Evolutionary conservation across 192 early-diverging fungal genomes (phyloP).

Genomic region (Backusella parvicylindrica): DNA sequence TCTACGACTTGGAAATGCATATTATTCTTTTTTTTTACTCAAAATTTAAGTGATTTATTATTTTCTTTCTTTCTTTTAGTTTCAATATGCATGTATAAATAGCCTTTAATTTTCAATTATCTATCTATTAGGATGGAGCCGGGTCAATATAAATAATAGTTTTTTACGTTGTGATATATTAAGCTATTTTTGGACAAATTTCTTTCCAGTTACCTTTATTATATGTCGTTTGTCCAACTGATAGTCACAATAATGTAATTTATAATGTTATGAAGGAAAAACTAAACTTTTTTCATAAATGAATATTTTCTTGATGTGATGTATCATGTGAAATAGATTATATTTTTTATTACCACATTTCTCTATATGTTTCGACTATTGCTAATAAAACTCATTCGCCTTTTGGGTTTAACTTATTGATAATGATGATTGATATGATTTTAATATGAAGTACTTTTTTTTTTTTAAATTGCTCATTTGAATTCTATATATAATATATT

Average conservation of each 20-base stretch:
- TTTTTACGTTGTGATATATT: not conserved
- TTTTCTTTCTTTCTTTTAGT: not conserved
- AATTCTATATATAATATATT: not conserved
- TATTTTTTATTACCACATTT: too few species aligned
- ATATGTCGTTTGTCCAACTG: not conserved
- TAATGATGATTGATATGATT: not conserved
- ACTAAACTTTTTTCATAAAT: not conserved
- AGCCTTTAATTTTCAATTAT: not conserved
- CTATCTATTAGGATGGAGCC: not conserved
- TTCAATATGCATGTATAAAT: not conserved
- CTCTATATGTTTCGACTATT: too few species aligned
- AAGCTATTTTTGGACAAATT: not conserved
- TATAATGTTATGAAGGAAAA: not conserved
- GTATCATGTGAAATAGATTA: not conserved
- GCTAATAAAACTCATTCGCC: not conserved
- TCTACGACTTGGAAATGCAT: not conserved
- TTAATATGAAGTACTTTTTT: not conserved
- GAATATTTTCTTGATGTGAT: not conserved
- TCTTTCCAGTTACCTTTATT: not conserved
- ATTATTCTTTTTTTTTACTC: not conserved
- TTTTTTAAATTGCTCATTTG: not conserved
- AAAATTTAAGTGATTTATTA: not conserved
- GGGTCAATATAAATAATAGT: not conserved
- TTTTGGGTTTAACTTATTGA: not conserved
- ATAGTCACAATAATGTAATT: not conserved